Percentiles rank a stretch among this genome's conserved stretches.
Conservation (phyloP, 2,329 filamentous ascomycete genomes). For the Epichloe aotearoae region DNA sequence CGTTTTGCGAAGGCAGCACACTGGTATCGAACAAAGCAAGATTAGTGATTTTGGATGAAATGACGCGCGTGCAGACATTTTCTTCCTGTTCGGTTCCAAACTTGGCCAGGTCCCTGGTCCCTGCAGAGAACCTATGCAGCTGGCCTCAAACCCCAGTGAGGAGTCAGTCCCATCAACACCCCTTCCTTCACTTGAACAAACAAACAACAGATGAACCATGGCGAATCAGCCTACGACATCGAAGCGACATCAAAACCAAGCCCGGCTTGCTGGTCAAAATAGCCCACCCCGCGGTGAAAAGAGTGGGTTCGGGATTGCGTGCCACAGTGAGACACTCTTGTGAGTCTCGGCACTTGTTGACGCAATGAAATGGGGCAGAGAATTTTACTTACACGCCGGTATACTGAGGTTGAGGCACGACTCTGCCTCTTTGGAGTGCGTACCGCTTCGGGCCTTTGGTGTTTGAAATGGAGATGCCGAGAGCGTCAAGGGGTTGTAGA, state of each 20-base stretch:
- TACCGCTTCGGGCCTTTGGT: slow-evolving; percentile 16
- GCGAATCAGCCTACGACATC: slow-evolving; percentile 4
- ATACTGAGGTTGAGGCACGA: slow-evolving; percentile 15
- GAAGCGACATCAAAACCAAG: neutral
- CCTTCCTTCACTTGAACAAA: slow-evolving; percentile 1
- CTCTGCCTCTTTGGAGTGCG: slow-evolving; percentile 20
- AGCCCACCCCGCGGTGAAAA: neutral
- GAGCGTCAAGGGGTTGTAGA: slow-evolving; percentile 16
- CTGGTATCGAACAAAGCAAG: slow-evolving; percentile 1
- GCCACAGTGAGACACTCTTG: neutral
- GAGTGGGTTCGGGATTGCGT: slow-evolving; percentile 1
- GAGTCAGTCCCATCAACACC: neutral
- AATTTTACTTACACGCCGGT: slow-evolving; percentile 17
- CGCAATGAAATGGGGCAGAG: neutral
- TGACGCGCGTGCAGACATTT: neutral
- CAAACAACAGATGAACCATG: neutral
- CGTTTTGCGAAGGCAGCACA: slow-evolving; percentile 7
- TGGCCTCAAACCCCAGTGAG: neutral
- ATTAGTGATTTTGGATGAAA: neutral
- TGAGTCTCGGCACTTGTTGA: no score
- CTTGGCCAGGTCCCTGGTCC: neutral
- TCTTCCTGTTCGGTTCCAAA: neutral
- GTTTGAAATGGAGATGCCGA: slow-evolving; percentile 13
- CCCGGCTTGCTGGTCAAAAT: neutral
- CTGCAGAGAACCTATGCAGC: neutral